These are phyloP conservation scores for Paracorniculantispora psalliotae DNA, from an alignment of 2,329 filamentous ascomycete genomes.

Conservation along the genomic window DNA sequence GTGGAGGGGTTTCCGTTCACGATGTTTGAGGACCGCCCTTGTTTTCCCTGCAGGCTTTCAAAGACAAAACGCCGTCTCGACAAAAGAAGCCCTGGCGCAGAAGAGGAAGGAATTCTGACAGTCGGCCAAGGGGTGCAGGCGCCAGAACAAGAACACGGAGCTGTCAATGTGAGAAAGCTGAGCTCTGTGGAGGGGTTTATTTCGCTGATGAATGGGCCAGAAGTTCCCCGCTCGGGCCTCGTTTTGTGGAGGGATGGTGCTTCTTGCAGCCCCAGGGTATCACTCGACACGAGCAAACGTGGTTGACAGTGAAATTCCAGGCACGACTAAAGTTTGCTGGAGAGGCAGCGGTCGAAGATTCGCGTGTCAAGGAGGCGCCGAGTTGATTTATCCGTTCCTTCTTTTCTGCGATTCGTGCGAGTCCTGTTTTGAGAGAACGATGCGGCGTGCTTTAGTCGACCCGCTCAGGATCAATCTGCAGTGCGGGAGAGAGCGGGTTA, in stretches of 20 bases:
- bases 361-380: not conserved
- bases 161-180: not conserved
- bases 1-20: not conserved
- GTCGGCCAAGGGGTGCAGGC: not conserved
- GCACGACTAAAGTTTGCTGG: not conserved
- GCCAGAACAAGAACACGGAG: not conserved
- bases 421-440: not conserved
- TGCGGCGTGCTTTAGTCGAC: not conserved
- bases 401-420: not conserved
- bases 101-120: not conserved
- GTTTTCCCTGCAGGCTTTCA: not conserved
- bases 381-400: not conserved
- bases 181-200: constrained; percentile 9
- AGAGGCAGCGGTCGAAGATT: not conserved
- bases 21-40: not conserved
- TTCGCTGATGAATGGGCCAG: constrained; percentile 3
- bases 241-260: constrained; percentile 9
- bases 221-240: constrained; percentile 14
- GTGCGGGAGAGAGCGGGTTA: not conserved
- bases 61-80: not conserved
- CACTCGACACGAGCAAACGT: constrained; percentile 1
- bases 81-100: not conserved
- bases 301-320: not conserved
- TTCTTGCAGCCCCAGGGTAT: constrained; percentile 1
- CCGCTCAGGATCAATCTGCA: not conserved